Base-by-base conservation (phyloP, 2,329 filamentous ascomycete species). In the Clonostachys rhizophaga region DNA sequence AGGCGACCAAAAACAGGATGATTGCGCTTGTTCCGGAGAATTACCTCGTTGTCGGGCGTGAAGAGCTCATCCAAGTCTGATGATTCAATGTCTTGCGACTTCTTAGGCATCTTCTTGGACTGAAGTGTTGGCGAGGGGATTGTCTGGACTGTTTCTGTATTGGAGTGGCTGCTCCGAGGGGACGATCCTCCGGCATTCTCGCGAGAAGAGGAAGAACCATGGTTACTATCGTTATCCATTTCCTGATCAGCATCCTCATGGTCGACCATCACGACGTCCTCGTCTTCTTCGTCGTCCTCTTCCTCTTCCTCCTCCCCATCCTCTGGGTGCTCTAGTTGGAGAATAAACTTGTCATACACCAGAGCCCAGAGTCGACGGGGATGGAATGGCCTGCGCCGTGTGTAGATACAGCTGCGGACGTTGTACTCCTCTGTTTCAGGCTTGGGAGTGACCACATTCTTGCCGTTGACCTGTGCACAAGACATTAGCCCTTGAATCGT, bases 371-470 rank as follows among this genome's bases (percentile, higher is more conserved):
- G 64, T 0, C 74, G 59, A 2, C 60, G 59, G 0, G 75, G 75
- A 39, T 78, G 71, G 46, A 79, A 77, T 0, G 81, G 81, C 1
- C 77, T 68, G 8, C 78, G 70, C 0, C 80, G 76, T 1, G 74
- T 70, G 59, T 89, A 89, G 12, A 89, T 81, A 53, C 87, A 87
- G 58, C 81, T 89, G 35, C 80, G 76, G 11, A 89, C 84, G 8
- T 83, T 83, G 57, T 88, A 88, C 70, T 88, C 85, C 47, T 88
- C 72, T 0, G 84, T 88, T 65, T 89, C 85, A 0, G 85, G 86
- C 58, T 81, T 87, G 0, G 83, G 83, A 0, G 80, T 82, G 44
- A 84, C 59, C 3, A 75, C 73, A 24, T 79, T 79, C 14, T 63
- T 63, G 0, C 70, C 71, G 42, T 73, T 73, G 35, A 72, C 66